Base-by-base conservation (phyloP, 2,329 filamentous ascomycete genomes). In the Penicillium sp. region DNA sequence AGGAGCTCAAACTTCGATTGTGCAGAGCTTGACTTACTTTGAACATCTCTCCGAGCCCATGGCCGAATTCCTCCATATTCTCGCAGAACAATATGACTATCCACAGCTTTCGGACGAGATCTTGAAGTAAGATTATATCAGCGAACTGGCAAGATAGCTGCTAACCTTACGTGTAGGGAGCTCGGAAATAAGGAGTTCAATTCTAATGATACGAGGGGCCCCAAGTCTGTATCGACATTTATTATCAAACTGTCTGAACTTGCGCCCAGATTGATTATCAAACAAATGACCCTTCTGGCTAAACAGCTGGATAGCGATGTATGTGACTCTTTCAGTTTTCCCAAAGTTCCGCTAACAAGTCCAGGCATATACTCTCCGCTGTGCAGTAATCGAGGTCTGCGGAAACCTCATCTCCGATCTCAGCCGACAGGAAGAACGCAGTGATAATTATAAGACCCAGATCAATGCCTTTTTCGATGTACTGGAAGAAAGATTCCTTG, bases 1-100 rank as follows among this genome's bases (percentile, higher is more conserved):
- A 95, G 90, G 90, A 49, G 94, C 94, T 2, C 94, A 99, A 80
- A 97, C 96, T 46, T 96, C 92, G 44, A 96, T 99, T 67, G 92
- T 97, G 52, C 94, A 99, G 73, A 97, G 94, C 69, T 77, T 99
- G 62, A 96, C 94, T 6, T 99, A 99, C 72, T 99, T 97, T 67
- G 94, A 99, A 75, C 94, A 99, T 73, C 78, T 99, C n/a, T 93
- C 94, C 0, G 94, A 99, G 69, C 94, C 94, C 1, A 99, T 99
- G 94, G 94, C 94, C 32, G 95, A 99, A 72, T 96, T 99, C 66
- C 79, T 99, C 5, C 91, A 97, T 66, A 99, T 97, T 67, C 80
- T 99, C 27, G 88, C 92, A 1, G 92, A 97, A 71, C 93, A 97
- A 77, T 99, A 97, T 76, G 94, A 99, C 75, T 96, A 97, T 70